phyloP scores from a whole-genome alignment of 1,284 basidiomycete genomes.

The Phellopilus nigrolimitatus region DNA sequence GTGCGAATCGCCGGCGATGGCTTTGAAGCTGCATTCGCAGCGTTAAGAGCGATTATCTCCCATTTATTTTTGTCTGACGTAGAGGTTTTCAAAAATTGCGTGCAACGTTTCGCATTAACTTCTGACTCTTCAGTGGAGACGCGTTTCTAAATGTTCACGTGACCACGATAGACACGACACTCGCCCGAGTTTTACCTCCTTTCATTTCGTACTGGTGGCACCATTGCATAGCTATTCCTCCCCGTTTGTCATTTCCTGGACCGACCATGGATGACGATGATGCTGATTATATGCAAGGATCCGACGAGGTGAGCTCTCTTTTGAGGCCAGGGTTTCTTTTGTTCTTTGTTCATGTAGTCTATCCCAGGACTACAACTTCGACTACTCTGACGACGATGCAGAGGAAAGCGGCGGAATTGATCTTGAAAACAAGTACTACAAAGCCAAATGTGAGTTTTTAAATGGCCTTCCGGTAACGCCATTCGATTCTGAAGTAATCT shows the following conservation, averaged over 20 bases:
- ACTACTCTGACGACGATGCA: conserved; percentile 91
- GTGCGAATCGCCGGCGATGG: too few species aligned
- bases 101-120: too few species aligned
- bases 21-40: too few species aligned
- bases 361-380: conserved; percentile 88
- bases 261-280: conserved; percentile 80
- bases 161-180: too few species aligned
- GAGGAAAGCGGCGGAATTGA: conserved; percentile 81
- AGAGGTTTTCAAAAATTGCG: too few species aligned
- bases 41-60: too few species aligned
- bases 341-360: conserved; percentile 19
- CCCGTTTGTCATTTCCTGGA: not conserved
- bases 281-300: conserved; percentile 85
- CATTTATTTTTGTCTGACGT: too few species aligned
- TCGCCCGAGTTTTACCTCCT: too few species aligned
- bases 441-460: conserved; percentile 77
- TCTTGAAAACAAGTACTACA: conserved; percentile 98
- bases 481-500: conserved; percentile 10
- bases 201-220: not conserved
- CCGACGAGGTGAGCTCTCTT: conserved; percentile 56
- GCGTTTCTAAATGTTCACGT: too few species aligned
- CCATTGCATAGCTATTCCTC: not conserved
- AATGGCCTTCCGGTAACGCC: not conserved
- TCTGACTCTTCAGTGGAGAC: too few species aligned
- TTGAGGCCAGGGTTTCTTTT: conserved; percentile 3